Evolutionary conservation across 441 rosid species (phyloP), one percentile per base, ranked within the genome.

Genomic region (Isatis lusitanica): DNA sequence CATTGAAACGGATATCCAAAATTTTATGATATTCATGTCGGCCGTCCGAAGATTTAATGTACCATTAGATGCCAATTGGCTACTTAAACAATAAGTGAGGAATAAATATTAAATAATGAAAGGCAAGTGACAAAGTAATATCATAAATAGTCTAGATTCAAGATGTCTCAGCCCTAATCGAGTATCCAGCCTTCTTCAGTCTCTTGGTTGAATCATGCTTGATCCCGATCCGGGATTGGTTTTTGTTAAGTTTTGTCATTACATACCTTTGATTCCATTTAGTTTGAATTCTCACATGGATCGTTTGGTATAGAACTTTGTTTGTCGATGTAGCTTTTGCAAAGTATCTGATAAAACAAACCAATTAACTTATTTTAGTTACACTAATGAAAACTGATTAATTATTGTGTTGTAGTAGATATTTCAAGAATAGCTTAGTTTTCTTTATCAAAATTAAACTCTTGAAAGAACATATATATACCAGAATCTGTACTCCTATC

Each of bases 21-120:
- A 15, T 52, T 42, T 33, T 16, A 75, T 58, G 74, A 68, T 68
- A 75, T 75, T 64, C 78, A 68, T 75, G 50, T 68, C 56, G 69
- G 74, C 42, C 50, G 64, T 62, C 53, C 24, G 17, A 61, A 75
- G 38, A 59, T 67, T 50, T 60, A 67, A 50, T 61, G 40, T 68
- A 38, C 43, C 24, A 40, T 67, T 51, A 74, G 63, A 74, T 75
- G 64, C 64, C 40, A 55, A 21, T 26, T 26, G 7, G 38, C 38
- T 53, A 53, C 7, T 38, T 63, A 52, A 31, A 63, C 10, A 52
- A 28, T 72, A 63, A 6, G 30, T 51, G 28, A 30, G 10, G 31
- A 53, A 71, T 18, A 50, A 35, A 47, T n/a, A 36, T 70, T 24
- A 11, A 40, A 31, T 8, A 35, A 13, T 12, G 12, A 31, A 51